phyloP scores from a whole-genome alignment of 306 rosid species.

The Crotalaria pallida region DNA sequence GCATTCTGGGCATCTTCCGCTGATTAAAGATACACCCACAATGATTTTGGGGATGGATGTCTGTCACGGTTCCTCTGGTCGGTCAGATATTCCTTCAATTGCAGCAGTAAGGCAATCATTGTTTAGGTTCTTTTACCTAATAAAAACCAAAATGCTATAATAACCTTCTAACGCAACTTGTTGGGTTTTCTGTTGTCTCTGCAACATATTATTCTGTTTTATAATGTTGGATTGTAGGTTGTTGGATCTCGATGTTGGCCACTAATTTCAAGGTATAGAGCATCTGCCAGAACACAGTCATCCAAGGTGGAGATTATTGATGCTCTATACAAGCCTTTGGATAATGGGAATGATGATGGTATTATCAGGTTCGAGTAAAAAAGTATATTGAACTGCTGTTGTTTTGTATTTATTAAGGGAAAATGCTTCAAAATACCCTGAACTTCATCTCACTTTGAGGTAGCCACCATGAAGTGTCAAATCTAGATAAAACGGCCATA shows the following conservation, averaged over 20 bases:
- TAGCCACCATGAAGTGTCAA: neutral
- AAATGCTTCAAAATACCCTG: neutral
- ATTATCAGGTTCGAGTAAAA: constrained; percentile 61
- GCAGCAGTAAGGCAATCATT: constrained; percentile 61
- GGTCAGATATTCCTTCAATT: constrained; percentile 69
- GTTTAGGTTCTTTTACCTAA: neutral
- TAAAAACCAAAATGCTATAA: neutral
- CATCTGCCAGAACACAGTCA: constrained; percentile 75
- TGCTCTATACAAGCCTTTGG: constrained; percentile 78
- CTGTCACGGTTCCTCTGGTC: constrained; percentile 72
- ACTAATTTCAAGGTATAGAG: constrained; percentile 83
- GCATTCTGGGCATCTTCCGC: constrained; percentile 59
- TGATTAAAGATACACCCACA: constrained; percentile 72
- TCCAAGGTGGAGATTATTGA: constrained; percentile 85
- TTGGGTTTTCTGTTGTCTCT: constrained; percentile 5
- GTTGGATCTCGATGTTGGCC: constrained; percentile 92
- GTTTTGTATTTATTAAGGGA: neutral
- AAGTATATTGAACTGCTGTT: neutral
- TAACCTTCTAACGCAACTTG: constrained; percentile 8
- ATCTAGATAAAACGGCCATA: neutral
- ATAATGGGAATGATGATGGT: constrained; percentile 68
- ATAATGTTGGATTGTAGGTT: constrained; percentile 50
- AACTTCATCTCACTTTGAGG: neutral
- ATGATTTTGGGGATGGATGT: constrained; percentile 96
- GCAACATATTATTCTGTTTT: constrained; percentile 14